Evolutionary conservation across 805 yeast genomes (phyloP).

Genomic region (Candida corydali): DNA sequence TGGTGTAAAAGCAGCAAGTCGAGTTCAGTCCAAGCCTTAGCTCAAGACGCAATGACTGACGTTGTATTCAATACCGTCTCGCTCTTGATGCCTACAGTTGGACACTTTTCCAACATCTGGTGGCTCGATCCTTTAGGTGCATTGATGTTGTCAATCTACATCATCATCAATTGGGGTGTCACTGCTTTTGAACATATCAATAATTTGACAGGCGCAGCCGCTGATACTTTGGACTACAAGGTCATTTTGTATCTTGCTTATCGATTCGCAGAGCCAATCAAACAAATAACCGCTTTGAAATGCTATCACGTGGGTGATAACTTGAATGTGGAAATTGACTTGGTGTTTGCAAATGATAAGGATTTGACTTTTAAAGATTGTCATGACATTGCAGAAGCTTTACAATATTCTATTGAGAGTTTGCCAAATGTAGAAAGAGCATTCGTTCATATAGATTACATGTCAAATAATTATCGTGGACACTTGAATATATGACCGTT

Average conservation of each 20-base stretch:
- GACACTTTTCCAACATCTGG: constrained; percentile 50
- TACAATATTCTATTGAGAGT: constrained; percentile 77
- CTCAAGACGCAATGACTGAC: constrained; percentile 80
- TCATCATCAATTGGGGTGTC: constrained; percentile 58
- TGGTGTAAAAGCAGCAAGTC: constrained; percentile 61
- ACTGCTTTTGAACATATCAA: constrained; percentile 70
- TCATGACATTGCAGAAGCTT: constrained; percentile 77
- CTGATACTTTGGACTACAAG: constrained; percentile 57
- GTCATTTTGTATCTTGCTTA: constrained; percentile 62
- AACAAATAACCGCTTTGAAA: constrained; percentile 59
- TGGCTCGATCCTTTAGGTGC: constrained; percentile 81
- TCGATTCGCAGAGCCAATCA: constrained; percentile 65
- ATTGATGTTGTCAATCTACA: constrained; percentile 53
- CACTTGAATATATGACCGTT: constrained; percentile 37
- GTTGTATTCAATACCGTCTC: constrained; percentile 70
- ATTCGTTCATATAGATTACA: constrained; percentile 73
- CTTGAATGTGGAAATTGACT: constrained; percentile 71
- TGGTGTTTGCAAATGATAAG: constrained; percentile 47
- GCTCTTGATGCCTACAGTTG: constrained; percentile 63
- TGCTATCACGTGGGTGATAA: constrained; percentile 80
- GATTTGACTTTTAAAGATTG: constrained; percentile 55
- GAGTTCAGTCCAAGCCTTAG: constrained; percentile 70
- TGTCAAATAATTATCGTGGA: constrained; percentile 42
- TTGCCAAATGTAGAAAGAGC: constrained; percentile 76
- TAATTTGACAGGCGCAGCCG: constrained; percentile 72